Conservation (phyloP, 108 stramenopile genomes). For the Nitzschia sp. region DNA sequence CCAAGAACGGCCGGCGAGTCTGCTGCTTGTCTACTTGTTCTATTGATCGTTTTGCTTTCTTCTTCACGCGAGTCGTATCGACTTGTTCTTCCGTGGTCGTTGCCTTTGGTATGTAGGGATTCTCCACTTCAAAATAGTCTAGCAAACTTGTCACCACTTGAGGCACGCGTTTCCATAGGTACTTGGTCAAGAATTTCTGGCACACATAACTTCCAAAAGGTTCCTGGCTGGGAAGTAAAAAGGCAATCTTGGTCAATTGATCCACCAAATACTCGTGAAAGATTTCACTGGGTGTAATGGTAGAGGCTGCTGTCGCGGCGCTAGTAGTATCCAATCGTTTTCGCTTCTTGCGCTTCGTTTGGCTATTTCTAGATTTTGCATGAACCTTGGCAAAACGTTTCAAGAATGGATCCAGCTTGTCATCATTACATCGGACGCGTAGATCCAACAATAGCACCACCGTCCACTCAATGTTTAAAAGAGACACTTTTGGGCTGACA, state of each 20-base stretch:
- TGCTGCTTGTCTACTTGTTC: background rate
- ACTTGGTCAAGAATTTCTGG: background rate
- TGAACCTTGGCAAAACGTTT: constrained; percentile 7
- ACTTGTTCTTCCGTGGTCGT: background rate
- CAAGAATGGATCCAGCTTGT: background rate
- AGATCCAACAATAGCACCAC: constrained; percentile 9
- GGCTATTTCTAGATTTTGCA: background rate
- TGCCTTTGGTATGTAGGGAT: constrained; percentile 4
- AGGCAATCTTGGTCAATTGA: background rate
- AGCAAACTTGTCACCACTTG: background rate
- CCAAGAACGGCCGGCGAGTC: background rate
- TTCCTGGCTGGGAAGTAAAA: background rate
- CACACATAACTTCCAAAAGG: background rate
- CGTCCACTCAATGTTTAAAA: constrained; percentile 6
- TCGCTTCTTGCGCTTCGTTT: background rate
- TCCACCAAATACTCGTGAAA: background rate
- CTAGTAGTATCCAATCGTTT: background rate
- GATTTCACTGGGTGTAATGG: background rate
- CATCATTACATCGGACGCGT: background rate
- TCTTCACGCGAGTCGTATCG: background rate
- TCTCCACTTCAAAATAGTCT: constrained; percentile 8
- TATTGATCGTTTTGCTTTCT: background rate
- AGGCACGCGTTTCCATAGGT: constrained; percentile 11
- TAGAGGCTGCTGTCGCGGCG: background rate
- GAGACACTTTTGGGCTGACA: background rate